Percentiles rank a stretch among this genome's conserved stretches.
These are phyloP conservation scores for Cyberlindnera subsufficiens DNA, from an alignment of 805 yeast species.

Conservation along the genomic window DNA sequence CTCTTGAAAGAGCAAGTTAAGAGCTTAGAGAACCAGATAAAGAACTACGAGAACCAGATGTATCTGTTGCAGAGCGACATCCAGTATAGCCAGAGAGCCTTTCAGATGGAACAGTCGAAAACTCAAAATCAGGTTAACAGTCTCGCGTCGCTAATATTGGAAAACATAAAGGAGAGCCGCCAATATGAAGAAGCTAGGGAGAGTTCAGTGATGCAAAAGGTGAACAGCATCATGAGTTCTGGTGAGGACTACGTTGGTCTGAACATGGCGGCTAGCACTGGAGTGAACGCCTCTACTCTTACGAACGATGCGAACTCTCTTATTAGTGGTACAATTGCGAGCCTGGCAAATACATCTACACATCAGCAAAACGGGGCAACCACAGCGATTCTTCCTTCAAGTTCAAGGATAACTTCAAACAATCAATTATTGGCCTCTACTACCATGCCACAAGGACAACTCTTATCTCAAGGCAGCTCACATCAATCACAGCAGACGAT, in stretches of 20 bases:
- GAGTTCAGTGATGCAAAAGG: slow-evolving; percentile 16
- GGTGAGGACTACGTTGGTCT: slow-evolving; percentile 16
- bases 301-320: slow-evolving; percentile 14
- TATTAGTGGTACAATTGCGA: slow-evolving; percentile 20
- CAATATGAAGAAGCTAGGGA: slow-evolving; percentile 21
- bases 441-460: slow-evolving; percentile 7
- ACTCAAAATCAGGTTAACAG: slow-evolving; percentile 20
- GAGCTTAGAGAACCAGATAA: slow-evolving; percentile 18
- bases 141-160: slow-evolving; percentile 19
- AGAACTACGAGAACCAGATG: slow-evolving; percentile 19
- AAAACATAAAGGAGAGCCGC: slow-evolving; percentile 21
- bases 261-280: slow-evolving; percentile 5
- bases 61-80: slow-evolving; percentile 19
- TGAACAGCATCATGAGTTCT: slow-evolving; percentile 16
- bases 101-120: slow-evolving; percentile 20
- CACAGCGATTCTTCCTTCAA: slow-evolving; percentile 10
- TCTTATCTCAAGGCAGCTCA: slow-evolving; percentile 3
- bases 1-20: slow-evolving; percentile 22
- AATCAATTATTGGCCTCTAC: slow-evolving; percentile 17
- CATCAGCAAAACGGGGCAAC: slow-evolving; percentile 2
- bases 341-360: slow-evolving; percentile 8
- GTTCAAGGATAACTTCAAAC: slow-evolving; percentile 9
- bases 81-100: slow-evolving; percentile 19
- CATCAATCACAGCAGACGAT: slow-evolving; percentile 6
- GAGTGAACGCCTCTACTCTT: slow-evolving; percentile 3